phyloP scores from a whole-genome alignment of 2,329 filamentous ascomycete genomes.

The Pestalotiopsis sp. region DNA sequence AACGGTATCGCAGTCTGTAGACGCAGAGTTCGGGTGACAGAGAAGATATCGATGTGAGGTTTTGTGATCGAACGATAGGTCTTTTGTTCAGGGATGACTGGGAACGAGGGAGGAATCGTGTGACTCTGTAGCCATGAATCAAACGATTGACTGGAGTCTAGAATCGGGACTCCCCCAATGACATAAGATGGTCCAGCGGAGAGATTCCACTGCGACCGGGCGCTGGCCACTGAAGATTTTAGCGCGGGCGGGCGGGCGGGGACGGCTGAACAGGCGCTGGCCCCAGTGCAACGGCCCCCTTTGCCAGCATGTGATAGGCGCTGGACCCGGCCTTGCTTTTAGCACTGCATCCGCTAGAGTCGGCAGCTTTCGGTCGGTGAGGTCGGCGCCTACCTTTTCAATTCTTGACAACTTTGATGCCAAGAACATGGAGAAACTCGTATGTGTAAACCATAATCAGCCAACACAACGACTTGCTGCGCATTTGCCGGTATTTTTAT shows the following conservation, averaged over 20 bases:
- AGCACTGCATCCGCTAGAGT: background rate
- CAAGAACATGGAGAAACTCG: background rate
- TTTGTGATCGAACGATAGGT: background rate
- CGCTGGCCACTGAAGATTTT: background rate
- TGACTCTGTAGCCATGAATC: conserved; percentile 1
- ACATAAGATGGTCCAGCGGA: conserved; percentile 1
- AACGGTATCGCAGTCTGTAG: background rate
- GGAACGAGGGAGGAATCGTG: background rate
- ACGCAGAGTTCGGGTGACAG: background rate
- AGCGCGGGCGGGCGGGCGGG: background rate
- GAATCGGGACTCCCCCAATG: background rate
- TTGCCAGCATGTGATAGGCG: background rate
- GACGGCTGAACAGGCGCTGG: background rate
- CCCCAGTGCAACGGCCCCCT: background rate
- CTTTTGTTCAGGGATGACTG: background rate
- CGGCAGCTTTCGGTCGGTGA: background rate
- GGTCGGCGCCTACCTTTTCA: background rate
- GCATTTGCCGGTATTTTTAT: too few species aligned
- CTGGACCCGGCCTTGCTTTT: background rate
- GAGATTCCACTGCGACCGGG: background rate
- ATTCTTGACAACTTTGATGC: background rate
- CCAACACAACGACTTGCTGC: background rate
- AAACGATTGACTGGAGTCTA: background rate
- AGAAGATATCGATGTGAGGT: background rate
- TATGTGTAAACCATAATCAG: background rate